These are phyloP conservation scores for Scleroderma bovista DNA, from an alignment of 768 basidiomycete genomes.

Conservation along the genomic window DNA sequence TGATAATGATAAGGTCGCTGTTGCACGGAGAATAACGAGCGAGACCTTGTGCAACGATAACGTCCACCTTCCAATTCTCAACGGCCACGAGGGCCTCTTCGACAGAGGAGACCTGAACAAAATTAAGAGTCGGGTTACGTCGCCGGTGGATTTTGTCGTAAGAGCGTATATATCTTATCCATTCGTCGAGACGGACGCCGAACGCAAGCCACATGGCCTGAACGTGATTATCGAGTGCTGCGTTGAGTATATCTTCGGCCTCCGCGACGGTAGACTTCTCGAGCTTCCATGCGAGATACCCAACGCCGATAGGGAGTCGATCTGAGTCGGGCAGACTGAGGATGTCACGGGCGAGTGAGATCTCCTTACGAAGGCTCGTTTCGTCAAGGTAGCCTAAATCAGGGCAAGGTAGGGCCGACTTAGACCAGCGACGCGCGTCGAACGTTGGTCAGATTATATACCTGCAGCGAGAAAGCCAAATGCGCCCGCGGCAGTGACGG, in stretches of 20 bases:
- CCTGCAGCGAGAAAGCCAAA: slow-evolving; percentile 73
- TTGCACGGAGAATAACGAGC: slow-evolving; percentile 1
- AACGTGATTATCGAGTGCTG: slow-evolving; percentile 50
- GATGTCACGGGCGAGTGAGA: slow-evolving; percentile 45
- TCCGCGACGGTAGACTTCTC: slow-evolving; percentile 39
- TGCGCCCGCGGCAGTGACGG: slow-evolving; percentile 63
- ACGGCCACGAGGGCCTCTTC: slow-evolving; percentile 54
- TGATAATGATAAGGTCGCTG: slow-evolving; percentile 3
- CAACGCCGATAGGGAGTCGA: slow-evolving; percentile 60
- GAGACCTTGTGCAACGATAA: slow-evolving; percentile 73
- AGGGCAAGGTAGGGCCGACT: slow-evolving; percentile 3
- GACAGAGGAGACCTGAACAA: slow-evolving; percentile 59
- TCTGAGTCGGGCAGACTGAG: slow-evolving; percentile 31
- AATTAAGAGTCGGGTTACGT: slow-evolving; percentile 46
- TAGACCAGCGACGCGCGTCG: neutral
- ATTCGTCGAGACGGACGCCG: slow-evolving; percentile 50
- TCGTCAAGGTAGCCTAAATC: slow-evolving; percentile 42
- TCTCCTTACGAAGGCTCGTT: slow-evolving; percentile 43
- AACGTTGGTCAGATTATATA: slow-evolving; percentile 17
- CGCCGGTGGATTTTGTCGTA: slow-evolving; percentile 40
- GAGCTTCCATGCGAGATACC: slow-evolving; percentile 68
- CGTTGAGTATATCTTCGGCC: slow-evolving; percentile 39
- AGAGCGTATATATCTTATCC: slow-evolving; percentile 59
- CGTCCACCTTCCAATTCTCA: slow-evolving; percentile 67
- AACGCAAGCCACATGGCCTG: slow-evolving; percentile 74